phyloP scores from a whole-genome alignment of 805 yeast genomes.

The Pichia nakasei region DNA sequence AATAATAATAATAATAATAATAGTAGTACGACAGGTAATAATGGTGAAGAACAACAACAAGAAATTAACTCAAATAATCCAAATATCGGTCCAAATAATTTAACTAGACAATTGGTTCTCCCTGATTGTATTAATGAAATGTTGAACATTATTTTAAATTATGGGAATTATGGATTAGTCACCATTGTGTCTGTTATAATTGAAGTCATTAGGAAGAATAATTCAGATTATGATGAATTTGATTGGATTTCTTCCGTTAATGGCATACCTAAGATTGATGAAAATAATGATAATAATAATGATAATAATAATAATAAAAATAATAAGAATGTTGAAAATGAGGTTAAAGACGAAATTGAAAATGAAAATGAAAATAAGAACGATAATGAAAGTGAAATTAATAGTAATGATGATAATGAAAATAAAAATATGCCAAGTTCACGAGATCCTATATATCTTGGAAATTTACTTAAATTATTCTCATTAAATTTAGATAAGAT shows the following conservation, averaged over 20 bases:
- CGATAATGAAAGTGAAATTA: background rate
- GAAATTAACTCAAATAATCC: constrained; percentile 47
- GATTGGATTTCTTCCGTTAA: constrained; percentile 26
- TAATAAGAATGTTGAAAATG: background rate
- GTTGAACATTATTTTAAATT: constrained; percentile 64
- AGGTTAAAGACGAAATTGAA: background rate
- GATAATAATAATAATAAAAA: no score
- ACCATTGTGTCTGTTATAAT: constrained; percentile 92
- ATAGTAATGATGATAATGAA: constrained; percentile 5
- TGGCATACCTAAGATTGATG: background rate
- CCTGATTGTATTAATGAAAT: constrained; percentile 54
- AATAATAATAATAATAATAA: constrained; percentile 1
- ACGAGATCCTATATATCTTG: constrained; percentile 87
- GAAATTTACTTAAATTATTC: constrained; percentile 71
- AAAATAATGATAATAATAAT: background rate
- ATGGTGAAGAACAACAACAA: constrained; percentile 48
- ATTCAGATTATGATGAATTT: constrained; percentile 78
- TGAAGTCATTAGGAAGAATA: constrained; percentile 88
- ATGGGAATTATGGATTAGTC: constrained; percentile 73
- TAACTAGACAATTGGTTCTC: constrained; percentile 84
- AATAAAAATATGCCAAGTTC: constrained; percentile 62
- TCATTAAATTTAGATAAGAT: constrained; percentile 35
- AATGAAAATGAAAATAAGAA: background rate
- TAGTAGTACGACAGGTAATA: constrained; percentile 1
- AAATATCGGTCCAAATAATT: constrained; percentile 90